Evolutionary conservation across 2,329 filamentous ascomycete species (phyloP), one percentile per base, ranked within the genome.

Genomic region (Ramichloridium luteum): DNA sequence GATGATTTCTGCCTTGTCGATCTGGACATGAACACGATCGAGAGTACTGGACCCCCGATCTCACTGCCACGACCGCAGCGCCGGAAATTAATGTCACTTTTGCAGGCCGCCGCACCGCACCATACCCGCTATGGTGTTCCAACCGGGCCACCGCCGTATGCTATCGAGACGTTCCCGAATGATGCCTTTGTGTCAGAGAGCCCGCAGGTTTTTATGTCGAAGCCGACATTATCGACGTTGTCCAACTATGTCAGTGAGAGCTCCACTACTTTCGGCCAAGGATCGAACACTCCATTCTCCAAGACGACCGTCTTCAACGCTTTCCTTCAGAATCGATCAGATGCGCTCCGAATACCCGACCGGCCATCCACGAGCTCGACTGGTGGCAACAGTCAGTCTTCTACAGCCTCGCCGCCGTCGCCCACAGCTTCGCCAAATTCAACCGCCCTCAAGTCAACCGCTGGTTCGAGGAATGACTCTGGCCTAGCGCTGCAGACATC

Each of bases 1-100:
- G 90, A 96, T 48, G 90, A 96, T 51, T 96, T 88, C 54, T 86
- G 96, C 12, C 66, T 96, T 11, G 85, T 96, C 20, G 90, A 98
- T 56, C 65, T 98, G 31, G 90, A 98, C 56, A 76, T 80, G 54
- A 82, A 98, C 56, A 77, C 77, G 11, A 86, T 98, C 38, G 83
- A 93, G 51, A 80, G 84, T 29, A 90, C 84, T 2, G 67, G 74
- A 4, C 72, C 77, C 36, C 84, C 86, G n/a, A 70, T 73, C 28
- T 68, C 77, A 26, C 67, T 98, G 14, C 90, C 90, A 6, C 77
- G 84, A 39, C 88, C 93, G 50, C 82, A 92, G 54, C 75, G 90
- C 29, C 72, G 86, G 43, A 98, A 98, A 58, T 71, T 98, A 16
- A 70, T 83, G 48, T 85, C 86, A 11, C 65, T 98, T 16, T 65